Conservation (phyloP, 106 monocot genomes). For the Platanthera zijinensis region DNA sequence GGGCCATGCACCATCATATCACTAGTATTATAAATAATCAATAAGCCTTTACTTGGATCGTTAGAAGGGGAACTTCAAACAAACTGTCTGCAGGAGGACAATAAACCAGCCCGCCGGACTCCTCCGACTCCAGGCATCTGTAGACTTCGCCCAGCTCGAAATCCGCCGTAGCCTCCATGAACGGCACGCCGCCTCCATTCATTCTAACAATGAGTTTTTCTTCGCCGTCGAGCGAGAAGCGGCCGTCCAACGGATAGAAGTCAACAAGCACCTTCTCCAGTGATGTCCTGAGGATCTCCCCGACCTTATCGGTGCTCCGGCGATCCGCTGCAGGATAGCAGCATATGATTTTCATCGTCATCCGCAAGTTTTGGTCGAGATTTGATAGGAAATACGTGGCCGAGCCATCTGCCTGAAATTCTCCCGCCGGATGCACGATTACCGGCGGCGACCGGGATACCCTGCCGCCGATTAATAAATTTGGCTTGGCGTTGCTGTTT, state of each 20-base stretch:
- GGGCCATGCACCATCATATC: rapidly evolving
- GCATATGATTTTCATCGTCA: slow-evolving; percentile 31
- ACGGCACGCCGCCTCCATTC: slow-evolving; percentile 28
- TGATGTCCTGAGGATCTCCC: slow-evolving; percentile 14
- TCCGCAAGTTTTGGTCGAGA: slow-evolving; percentile 46
- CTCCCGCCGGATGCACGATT: neutral
- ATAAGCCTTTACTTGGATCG: neutral
- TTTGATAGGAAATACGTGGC: slow-evolving; percentile 32
- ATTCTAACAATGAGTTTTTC: slow-evolving; percentile 26
- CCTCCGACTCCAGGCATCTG: slow-evolving; percentile 9
- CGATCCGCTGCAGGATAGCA: slow-evolving; percentile 15
- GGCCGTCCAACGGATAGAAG: slow-evolving; percentile 32
- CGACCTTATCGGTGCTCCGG: slow-evolving; percentile 13
- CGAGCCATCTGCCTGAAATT: neutral
- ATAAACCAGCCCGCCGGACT: neutral
- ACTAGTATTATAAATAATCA: too few species aligned
- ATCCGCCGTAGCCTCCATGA: slow-evolving; percentile 30
- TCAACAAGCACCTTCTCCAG: slow-evolving; percentile 24
- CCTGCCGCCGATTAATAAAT: neutral
- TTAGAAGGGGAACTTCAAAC: neutral
- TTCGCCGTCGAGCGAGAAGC: slow-evolving; percentile 20
- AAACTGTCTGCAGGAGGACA: neutral
- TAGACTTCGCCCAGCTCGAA: slow-evolving; percentile 25
- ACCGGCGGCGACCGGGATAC: neutral
- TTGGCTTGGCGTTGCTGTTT: neutral